These are phyloP conservation scores for Epichloe gansuensis DNA, from an alignment of 2,329 filamentous ascomycete species.

Conservation along the genomic window DNA sequence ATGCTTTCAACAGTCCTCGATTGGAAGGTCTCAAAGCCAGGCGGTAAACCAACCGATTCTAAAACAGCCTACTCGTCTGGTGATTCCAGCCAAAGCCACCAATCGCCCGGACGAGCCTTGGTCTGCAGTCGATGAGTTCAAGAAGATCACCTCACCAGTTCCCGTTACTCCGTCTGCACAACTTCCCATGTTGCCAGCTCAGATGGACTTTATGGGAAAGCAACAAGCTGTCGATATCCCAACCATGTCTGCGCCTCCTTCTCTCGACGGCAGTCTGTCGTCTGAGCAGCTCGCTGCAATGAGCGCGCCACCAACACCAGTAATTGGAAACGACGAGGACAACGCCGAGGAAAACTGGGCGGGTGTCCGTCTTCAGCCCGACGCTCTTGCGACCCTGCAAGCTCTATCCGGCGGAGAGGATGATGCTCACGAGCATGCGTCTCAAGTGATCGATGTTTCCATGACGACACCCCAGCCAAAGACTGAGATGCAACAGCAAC, in stretches of 20 bases:
- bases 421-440: constrained; percentile 43
- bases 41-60: constrained; percentile 24
- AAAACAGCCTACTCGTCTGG: constrained; percentile 30
- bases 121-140: constrained; percentile 32
- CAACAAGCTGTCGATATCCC: constrained; percentile 56
- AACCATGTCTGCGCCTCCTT: constrained; percentile 69
- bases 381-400: constrained; percentile 68
- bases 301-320: constrained; percentile 76
- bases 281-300: constrained; percentile 78
- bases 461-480: constrained; percentile 11
- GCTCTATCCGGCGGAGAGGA: constrained; percentile 46
- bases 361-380: constrained; percentile 64
- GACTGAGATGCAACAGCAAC: constrained; percentile 38
- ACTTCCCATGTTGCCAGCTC: constrained; percentile 64
- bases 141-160: constrained; percentile 44
- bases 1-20: constrained; percentile 15
- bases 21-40: constrained; percentile 24
- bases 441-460: constrained; percentile 33
- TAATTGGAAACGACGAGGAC: constrained; percentile 46
- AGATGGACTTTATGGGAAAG: constrained; percentile 56
- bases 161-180: constrained; percentile 52
- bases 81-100: constrained; percentile 34
- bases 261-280: constrained; percentile 75
- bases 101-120: constrained; percentile 26
- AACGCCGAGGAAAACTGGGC: constrained; percentile 53